Base-by-base conservation (phyloP, 768 basidiomycete genomes). In the Pulveroboletus sp. region DNA sequence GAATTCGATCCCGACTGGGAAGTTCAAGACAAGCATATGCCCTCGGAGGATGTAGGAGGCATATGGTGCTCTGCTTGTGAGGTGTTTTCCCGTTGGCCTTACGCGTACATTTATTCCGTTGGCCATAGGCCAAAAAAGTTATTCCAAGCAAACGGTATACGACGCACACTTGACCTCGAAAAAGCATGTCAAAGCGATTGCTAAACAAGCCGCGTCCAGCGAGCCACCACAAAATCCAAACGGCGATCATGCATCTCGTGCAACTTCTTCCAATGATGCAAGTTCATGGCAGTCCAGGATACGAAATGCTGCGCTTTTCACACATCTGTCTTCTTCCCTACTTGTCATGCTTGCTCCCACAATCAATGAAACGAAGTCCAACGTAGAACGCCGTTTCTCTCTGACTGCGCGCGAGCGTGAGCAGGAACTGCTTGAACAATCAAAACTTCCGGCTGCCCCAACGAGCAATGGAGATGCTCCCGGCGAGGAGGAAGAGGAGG, bases 381-480 rank as follows among this genome's bases (percentile, higher is more conserved):
- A 98, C 63, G 92, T 97, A 33, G 96, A 98, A 68, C 88, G 96
- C 40, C 81, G 93, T 42, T 92, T 95, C 71, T 96, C 96, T 14
- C 79, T 99, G 43, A 99, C 96, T 2, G 91, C 95, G n/a, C 82
- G 89, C 49, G 96, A 99, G 70, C 88, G 96, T 61, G 96, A 99
- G 69, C 86, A 94, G 65, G 93, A 94, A 66, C 73, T 92, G 26
- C 67, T 89, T 33, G 94, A 97, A 51, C 83, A 85, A 57, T 64
- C 74, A 38, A 71, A 73, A 52, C 69, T 80, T 47, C 75, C 80
- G 4, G 68, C 78, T 0, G 71, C 76, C 11, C 68, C 81, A 15
- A 69, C 77, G 27, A 69, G 73, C 37, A 71, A 75, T 3, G 62
- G 30, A 38, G 65, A 66, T 3, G 79, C 73, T 46, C 80, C 71